Evolutionary conservation across 768 basidiomycete species (phyloP), one percentile per base, ranked within the genome.

Genomic region (Tricholoma saponaceum): DNA sequence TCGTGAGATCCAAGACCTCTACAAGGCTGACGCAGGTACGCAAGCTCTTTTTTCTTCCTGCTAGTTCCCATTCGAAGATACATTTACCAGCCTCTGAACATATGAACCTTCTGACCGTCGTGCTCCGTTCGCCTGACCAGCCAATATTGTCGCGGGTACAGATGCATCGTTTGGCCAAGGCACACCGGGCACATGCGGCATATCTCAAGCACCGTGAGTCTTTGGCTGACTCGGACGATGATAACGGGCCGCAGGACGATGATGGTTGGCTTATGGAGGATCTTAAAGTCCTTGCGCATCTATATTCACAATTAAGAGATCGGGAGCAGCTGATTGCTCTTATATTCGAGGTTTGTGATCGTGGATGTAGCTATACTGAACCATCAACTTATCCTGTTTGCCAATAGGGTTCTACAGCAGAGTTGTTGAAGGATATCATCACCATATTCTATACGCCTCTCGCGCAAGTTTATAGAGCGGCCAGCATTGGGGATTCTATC

Each of bases 221-320:
- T 5, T 66, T 89, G 54, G 79, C 78, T 20, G 92, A 95, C 68
- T 97, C 95, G 2, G 95, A 95, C 63, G 91, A 94, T 65, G 93
- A 97, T 57, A 89, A 95, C 37, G 96, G 95, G 0, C 95, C 96
- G 1, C 81, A 85, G 56, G 87, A 95, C 66, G 97, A 99, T 47
- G 95, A 97, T 66, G 96, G 90, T 7, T 99, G 97, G 97, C 72
- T 99, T 30, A 90, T 90, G 60, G 96, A 98, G 70, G 97, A 99
- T 70, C 74, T 98, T 54, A 84, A 82, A 59, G 77, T 97, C 18
- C 79, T 97, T 39, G 78, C 89, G 10, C 83, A 87, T 68, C 71
- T 98, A 18, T 90, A 93, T 67, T 83, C 87, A 35, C 78, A 86
- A 52, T 75, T 97, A 50, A 77, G 88, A 64, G 97, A 98, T 69